Evolutionary conservation across 768 basidiomycete species (phyloP).

Genomic region (Dioszegia hungarica): DNA sequence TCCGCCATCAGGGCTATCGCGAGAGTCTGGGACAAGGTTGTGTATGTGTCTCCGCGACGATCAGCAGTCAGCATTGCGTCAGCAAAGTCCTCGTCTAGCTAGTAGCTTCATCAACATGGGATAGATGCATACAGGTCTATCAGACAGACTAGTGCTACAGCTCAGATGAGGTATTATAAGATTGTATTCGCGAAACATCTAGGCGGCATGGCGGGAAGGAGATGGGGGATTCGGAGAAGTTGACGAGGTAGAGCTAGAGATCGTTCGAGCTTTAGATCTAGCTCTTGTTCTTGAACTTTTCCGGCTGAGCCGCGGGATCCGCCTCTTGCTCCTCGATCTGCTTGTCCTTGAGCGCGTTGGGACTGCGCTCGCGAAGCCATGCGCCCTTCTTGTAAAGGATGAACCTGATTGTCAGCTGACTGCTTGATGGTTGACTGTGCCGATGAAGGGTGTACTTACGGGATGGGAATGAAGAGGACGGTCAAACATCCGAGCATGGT

Average conservation of each 20-base stretch:
- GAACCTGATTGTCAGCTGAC: conserved; percentile 16
- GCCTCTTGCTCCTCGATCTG: conserved; percentile 8
- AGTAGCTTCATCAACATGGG: no score
- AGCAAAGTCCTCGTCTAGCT: no score
- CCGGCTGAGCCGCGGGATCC: background rate
- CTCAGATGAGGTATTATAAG: background rate
- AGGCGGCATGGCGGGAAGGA: background rate
- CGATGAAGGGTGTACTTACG: conserved; percentile 20
- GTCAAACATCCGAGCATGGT: conserved; percentile 44
- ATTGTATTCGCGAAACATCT: no score
- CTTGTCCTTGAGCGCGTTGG: conserved; percentile 25
- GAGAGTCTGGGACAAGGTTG: no score
- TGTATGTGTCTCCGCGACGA: no score
- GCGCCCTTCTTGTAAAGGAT: conserved; percentile 18
- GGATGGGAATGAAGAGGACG: conserved; percentile 45
- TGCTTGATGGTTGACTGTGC: background rate
- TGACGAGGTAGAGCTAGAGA: no score
- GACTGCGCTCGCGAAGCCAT: conserved; percentile 17
- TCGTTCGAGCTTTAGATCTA: no score
- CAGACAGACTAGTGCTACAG: no score
- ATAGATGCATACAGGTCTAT: background rate
- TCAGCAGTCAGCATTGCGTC: no score
- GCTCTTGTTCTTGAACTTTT: no score
- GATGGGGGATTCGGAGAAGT: no score
- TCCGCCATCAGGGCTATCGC: no score